A percentile compares a stretch with the other conserved stretches of the same genome.
These are phyloP conservation scores for Larix kaempferi DNA, from an alignment of 75 land plant species.

Conservation along the genomic window DNA sequence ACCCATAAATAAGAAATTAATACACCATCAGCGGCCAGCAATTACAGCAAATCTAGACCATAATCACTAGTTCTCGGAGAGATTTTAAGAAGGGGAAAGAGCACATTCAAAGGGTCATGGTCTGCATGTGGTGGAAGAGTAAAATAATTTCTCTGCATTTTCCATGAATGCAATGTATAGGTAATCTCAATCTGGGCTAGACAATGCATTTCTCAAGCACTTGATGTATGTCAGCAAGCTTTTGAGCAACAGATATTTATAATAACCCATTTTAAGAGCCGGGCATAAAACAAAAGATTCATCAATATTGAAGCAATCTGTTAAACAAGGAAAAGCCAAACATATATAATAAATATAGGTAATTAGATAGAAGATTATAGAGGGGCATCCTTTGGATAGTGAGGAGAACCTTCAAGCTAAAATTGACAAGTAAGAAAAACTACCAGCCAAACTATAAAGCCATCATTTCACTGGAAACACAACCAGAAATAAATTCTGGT, in stretches of 20 bases:
- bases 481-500: not conserved
- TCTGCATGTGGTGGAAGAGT: not conserved
- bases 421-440: not conserved
- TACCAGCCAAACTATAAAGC: not conserved
- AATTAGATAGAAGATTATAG: not conserved
- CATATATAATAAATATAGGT: too few relatives aligned
- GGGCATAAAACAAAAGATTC: not conserved
- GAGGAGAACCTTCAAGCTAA: not conserved
- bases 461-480: not conserved
- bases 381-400: not conserved
- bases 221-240: not conserved
- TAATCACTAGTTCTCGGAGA: not conserved
- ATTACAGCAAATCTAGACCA: not conserved
- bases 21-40: not conserved
- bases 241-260: not conserved
- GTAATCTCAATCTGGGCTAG: not conserved
- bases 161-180: not conserved
- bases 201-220: not conserved
- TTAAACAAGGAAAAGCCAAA: not conserved
- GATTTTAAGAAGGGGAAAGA: not conserved
- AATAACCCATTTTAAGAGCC: too few relatives aligned
- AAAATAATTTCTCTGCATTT: not conserved
- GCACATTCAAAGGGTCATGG: not conserved
- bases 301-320: not conserved
- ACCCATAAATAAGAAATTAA: not conserved